phyloP scores from a whole-genome alignment of 139 green algal species.

The Coelastrella sp. region DNA sequence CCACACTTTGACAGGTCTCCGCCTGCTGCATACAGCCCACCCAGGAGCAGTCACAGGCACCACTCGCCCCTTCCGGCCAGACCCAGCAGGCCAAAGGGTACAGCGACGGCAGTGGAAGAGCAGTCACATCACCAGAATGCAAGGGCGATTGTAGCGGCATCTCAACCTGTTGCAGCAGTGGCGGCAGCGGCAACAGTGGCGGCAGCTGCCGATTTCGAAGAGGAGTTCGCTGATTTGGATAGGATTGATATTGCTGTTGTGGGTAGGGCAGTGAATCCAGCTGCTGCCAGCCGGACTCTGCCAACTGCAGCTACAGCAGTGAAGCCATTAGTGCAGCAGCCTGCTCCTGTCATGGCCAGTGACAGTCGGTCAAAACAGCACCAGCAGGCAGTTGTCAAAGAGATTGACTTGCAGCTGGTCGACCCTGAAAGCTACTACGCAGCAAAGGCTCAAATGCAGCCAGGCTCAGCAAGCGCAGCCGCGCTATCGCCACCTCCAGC shows the following conservation, averaged over 20 bases:
- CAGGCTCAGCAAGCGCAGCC: not conserved
- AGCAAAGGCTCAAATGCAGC: not conserved
- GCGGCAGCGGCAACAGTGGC: not conserved
- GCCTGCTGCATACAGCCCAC: not conserved
- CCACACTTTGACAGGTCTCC: not conserved
- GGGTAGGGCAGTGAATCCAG: not conserved
- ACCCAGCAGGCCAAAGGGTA: too few species aligned
- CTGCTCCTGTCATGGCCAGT: not conserved
- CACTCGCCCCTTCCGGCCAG: not conserved
- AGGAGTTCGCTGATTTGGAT: slow-evolving; percentile 38
- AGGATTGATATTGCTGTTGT: slow-evolving; percentile 15
- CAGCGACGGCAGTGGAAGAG: not conserved
- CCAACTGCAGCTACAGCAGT: not conserved
- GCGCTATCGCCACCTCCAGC: not conserved
- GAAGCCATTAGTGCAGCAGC: not conserved
- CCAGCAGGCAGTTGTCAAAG: not conserved
- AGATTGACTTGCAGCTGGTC: slow-evolving; percentile 26
- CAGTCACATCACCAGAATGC: too few species aligned
- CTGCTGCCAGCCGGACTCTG: not conserved
- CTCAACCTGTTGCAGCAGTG: not conserved
- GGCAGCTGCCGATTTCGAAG: slow-evolving; percentile 14
- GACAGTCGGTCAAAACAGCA: not conserved
- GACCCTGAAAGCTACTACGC: slow-evolving; percentile 30
- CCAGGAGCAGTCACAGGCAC: not conserved
- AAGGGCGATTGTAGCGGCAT: not conserved